Percentiles rank a stretch among this genome's conserved stretches.
Evolutionary conservation across 495 filamentous ascomycete species (phyloP).

Genomic region (Aspergillus biplanus): DNA sequence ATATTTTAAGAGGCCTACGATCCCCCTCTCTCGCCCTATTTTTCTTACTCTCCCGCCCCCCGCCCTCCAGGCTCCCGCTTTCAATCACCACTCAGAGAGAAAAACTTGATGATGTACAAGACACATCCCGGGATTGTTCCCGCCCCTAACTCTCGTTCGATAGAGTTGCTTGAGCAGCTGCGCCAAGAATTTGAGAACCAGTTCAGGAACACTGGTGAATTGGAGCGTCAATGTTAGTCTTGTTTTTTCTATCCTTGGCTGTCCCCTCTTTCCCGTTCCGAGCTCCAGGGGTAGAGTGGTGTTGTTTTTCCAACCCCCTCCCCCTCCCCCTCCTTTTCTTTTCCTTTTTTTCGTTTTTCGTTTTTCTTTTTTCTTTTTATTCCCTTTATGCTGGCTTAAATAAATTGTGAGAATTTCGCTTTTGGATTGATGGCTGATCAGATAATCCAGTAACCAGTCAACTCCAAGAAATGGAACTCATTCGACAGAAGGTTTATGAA

Average conservation of each 20-base stretch:
- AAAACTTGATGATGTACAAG: conserved; percentile 74
- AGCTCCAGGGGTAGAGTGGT: too few relatives aligned
- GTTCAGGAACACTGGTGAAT: conserved; percentile 72
- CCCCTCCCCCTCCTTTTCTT: background rate
- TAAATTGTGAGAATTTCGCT: too few relatives aligned
- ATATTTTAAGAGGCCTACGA: too few relatives aligned
- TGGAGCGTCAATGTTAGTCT: conserved; percentile 86
- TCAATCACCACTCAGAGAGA: background rate
- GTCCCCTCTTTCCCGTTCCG: too few relatives aligned
- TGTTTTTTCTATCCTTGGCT: background rate
- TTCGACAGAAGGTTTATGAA: conserved; percentile 86
- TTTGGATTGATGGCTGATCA: too few relatives aligned
- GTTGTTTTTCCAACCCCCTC: too few relatives aligned
- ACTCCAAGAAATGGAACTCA: conserved; percentile 89
- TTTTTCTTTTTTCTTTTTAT: background rate
- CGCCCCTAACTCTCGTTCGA: conserved; percentile 74
- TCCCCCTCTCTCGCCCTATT: background rate
- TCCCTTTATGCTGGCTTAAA: too few relatives aligned
- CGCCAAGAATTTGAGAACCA: conserved; percentile 89
- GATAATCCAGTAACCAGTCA: conserved; percentile 71
- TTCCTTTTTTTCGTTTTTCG: background rate
- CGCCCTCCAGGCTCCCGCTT: conserved; percentile 5
- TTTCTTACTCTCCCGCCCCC: too few relatives aligned
- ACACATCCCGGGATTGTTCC: conserved; percentile 82
- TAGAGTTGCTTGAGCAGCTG: conserved; percentile 88